Evolutionary conservation across 805 yeast genomes (phyloP).

Genomic region (Brettanomyces custersianus): DNA sequence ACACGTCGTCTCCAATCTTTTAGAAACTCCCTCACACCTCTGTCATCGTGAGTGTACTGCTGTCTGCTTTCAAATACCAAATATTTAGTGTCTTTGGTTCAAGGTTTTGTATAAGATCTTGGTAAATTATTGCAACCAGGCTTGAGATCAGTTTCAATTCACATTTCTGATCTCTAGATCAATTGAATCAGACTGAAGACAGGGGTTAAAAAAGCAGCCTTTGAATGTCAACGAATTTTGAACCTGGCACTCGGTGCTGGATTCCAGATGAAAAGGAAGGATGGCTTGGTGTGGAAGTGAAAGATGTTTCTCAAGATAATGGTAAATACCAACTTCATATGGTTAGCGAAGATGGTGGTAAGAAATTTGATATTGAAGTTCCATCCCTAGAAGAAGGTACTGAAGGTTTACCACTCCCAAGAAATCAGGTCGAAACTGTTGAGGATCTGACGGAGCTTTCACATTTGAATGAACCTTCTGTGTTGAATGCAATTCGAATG

Average conservation of each 20-base stretch:
- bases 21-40: too few species aligned
- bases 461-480: slow-evolving; percentile 93
- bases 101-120: too few species aligned
- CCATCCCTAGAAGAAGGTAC: slow-evolving; percentile 42
- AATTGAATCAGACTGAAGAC: too few species aligned
- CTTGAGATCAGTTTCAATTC: too few species aligned
- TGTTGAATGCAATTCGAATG: slow-evolving; percentile 82
- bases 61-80: too few species aligned
- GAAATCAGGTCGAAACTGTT: slow-evolving; percentile 90
- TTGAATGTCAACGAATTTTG: slow-evolving; percentile 23
- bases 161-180: too few species aligned
- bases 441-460: slow-evolving; percentile 91
- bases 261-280: slow-evolving; percentile 65
- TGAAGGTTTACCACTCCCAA: slow-evolving; percentile 60
- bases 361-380: slow-evolving; percentile 39
- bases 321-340: slow-evolving; percentile 42
- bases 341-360: slow-evolving; percentile 40
- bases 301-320: slow-evolving; percentile 30
- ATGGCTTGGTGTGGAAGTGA: slow-evolving; percentile 66
- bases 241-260: slow-evolving; percentile 71
- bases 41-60: too few species aligned
- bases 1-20: too few species aligned
- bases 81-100: too few species aligned
- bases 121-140: too few species aligned
- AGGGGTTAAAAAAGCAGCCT: too few species aligned